Percentiles rank a stretch among this genome's conserved stretches.
Evolutionary conservation across 2,329 filamentous ascomycete genomes (phyloP).

Genomic region (Colletotrichum australisinense): DNA sequence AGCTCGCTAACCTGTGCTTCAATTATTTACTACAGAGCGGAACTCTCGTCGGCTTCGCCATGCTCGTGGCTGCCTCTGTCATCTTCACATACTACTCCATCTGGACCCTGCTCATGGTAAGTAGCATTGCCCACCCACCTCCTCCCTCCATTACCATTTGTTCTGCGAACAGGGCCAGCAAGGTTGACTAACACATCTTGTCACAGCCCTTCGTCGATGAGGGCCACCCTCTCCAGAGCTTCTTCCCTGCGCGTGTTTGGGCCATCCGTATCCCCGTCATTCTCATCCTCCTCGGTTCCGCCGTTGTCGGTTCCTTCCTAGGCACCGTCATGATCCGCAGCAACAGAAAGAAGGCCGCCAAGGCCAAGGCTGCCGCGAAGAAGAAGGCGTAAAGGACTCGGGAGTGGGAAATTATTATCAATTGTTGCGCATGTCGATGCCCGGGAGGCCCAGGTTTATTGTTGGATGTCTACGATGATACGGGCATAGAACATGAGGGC

Average conservation of each 20-base stretch:
- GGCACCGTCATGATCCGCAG: constrained; percentile 98
- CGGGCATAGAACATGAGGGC: not conserved
- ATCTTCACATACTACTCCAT: constrained; percentile 90
- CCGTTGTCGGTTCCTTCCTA: constrained; percentile 95
- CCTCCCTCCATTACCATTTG: constrained; percentile 15
- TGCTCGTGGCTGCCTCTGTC: constrained; percentile 73
- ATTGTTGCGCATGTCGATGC: not conserved
- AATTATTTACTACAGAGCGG: constrained; percentile 74
- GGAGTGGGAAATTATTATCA: not conserved
- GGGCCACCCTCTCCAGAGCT: constrained; percentile 90
- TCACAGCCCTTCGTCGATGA: constrained; percentile 94
- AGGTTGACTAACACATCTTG: constrained; percentile 28
- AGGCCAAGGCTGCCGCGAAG: constrained; percentile 84
- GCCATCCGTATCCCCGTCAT: constrained; percentile 98
- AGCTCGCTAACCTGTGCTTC: constrained; percentile 18
- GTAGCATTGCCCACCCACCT: constrained; percentile 34
- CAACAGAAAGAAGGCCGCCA: constrained; percentile 96
- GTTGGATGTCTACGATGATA: not conserved
- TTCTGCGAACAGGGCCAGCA: not conserved
- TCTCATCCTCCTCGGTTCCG: constrained; percentile 88
- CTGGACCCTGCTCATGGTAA: constrained; percentile 97
- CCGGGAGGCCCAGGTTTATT: not conserved
- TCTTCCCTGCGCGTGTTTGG: constrained; percentile 98
- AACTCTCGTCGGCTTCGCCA: constrained; percentile 78
- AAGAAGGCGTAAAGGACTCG: constrained; percentile 79